A percentile compares a stretch with the other conserved stretches of the same genome.
Conservation (phyloP, 495 filamentous ascomycete genomes). For the Aspergillus nidulans region DNA sequence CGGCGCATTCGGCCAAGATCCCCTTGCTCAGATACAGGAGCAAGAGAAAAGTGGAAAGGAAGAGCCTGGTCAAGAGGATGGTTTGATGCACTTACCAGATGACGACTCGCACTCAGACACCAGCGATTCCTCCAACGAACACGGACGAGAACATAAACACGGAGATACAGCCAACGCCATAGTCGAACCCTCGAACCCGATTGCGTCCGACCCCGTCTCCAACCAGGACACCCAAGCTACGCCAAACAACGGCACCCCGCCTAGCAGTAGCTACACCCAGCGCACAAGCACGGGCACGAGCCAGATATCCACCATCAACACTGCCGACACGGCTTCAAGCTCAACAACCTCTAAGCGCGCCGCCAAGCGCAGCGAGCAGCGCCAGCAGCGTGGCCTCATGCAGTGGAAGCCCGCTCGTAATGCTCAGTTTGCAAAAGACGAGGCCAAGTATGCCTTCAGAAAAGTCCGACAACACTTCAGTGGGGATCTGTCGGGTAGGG, state of each 20-base stretch:
- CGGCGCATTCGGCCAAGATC: conserved; percentile 74
- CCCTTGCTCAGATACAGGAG: conserved; percentile 49
- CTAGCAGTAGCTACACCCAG: not conserved
- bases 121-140: not conserved
- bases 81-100: not conserved
- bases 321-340: not conserved
- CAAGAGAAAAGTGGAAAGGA: conserved; percentile 20
- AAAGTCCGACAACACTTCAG: conserved; percentile 45
- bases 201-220: not conserved
- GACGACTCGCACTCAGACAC: not conserved
- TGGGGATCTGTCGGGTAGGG: conserved; percentile 43
- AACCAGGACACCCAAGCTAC: not conserved
- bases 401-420: conserved; percentile 55
- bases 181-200: not conserved
- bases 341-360: conserved; percentile 27
- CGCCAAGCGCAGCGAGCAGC: conserved; percentile 45
- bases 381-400: conserved; percentile 50
- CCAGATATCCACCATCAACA: conserved; percentile 9
- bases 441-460: conserved; percentile 44
- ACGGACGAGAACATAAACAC: not conserved
- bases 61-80: not conserved
- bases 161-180: not conserved
- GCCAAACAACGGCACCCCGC: not conserved
- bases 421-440: conserved; percentile 47
- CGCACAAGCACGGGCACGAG: conserved; percentile 12